These are phyloP conservation scores for Trypanosoma lewisi DNA, from an alignment of 208 protist genomes.

Conservation along the genomic window DNA sequence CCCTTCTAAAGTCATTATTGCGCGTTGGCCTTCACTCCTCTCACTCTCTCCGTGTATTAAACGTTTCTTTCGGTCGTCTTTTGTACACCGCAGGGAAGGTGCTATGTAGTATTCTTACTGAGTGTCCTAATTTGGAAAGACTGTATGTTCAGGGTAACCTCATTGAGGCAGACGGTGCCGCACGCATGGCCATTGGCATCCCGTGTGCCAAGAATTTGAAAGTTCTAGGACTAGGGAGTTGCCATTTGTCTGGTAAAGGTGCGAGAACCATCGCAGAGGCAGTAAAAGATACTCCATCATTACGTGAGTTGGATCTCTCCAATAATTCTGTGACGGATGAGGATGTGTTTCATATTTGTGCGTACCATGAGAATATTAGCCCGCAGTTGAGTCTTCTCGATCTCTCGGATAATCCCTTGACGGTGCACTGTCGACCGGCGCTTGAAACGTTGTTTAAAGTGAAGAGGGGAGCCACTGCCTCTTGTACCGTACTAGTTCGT, in stretches of 20 bases:
- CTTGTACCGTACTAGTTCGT: slow-evolving; percentile 49
- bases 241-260: slow-evolving; percentile 53
- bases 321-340: slow-evolving; percentile 61
- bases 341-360: slow-evolving; percentile 44
- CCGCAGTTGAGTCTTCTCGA: slow-evolving; percentile 40
- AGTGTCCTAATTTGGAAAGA: slow-evolving; percentile 38
- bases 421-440: slow-evolving; percentile 21
- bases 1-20: slow-evolving; percentile 29
- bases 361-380: slow-evolving; percentile 29
- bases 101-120: slow-evolving; percentile 38
- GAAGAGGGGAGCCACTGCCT: slow-evolving; percentile 25
- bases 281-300: slow-evolving; percentile 37
- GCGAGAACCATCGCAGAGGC: slow-evolving; percentile 39
- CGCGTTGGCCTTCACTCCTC: slow-evolving; percentile 23
- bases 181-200: slow-evolving; percentile 40
- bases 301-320: slow-evolving; percentile 60
- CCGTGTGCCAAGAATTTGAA: slow-evolving; percentile 34
- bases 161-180: slow-evolving; percentile 53
- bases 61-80: slow-evolving; percentile 45
- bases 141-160: slow-evolving; percentile 54
- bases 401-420: slow-evolving; percentile 56
- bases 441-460: slow-evolving; percentile 37
- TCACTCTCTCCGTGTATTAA: slow-evolving; percentile 39
- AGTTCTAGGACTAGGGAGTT: slow-evolving; percentile 39
- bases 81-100: slow-evolving; percentile 42